Evolutionary conservation across 2,329 filamentous ascomycete genomes (phyloP), one percentile per base, ranked within the genome.

Genomic region (Fusarium mangiferae): DNA sequence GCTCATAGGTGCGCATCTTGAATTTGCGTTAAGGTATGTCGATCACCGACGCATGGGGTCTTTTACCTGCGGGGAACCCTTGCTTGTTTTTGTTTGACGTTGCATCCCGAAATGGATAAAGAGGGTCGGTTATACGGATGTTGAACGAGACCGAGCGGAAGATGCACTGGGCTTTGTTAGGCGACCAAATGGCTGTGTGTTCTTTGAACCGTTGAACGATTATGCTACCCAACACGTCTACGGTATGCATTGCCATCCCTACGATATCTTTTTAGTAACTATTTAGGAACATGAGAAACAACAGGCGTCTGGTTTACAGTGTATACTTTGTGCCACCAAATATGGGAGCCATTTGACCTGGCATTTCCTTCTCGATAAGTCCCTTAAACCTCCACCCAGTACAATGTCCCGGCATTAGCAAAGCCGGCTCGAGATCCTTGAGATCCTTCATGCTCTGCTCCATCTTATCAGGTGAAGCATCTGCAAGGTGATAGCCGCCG

Each of bases 61-160:
- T 14, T 41, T 24, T 30, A 10, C 24, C 15, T 61, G 61, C 61
- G 61, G 61, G 54, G 61, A 63, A 63, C 61, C 61, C 30, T 17
- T n/a, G 17, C 33, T 3, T 28, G 20, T 39, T 54, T 7, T 17
- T 26, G 18, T 17, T 54, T 54, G 35, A 39, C 35, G 51, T 39
- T 54, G 8, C 51, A 54, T 54, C 51, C 51, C 35, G 35, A 28
- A 22, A 54, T 35, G n/a, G 49, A 11, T 11, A 14, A 35, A 20
- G 49, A 26, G 4, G n/a, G 26, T 26, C 33, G 8, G 11, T 2
- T 24, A 10, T 24, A 36, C n/a, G 24, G 20, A 14, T 2, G 26
- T 8, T 36, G 18, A 22, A 22, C 4, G 24, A 22, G 20, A 5
- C 51, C 33, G 20, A 54, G 15, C 0, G 14, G 6, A 22, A 39